A percentile compares a stretch with the other conserved stretches of the same genome.
phyloP scores from a whole-genome alignment of 352 stramenopile genomes.

The Phytopythium litorale region DNA sequence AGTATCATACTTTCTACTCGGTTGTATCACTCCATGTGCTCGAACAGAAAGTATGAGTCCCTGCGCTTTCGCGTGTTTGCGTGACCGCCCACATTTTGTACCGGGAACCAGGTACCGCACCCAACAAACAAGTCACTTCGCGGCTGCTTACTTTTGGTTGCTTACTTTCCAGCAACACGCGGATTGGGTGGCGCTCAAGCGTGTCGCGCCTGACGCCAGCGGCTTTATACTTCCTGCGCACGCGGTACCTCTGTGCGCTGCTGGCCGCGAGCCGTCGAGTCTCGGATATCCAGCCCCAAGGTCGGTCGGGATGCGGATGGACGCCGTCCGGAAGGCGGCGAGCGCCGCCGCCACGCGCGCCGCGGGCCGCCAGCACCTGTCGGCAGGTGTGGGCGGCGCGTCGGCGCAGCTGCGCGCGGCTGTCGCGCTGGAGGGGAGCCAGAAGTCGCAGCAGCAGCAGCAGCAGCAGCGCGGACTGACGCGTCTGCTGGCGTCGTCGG shows the following conservation, averaged over 20 bases:
- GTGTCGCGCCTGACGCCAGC: not conserved
- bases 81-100: not conserved
- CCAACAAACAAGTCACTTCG: not conserved
- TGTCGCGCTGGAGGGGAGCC: conserved; percentile 38
- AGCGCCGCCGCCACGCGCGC: conserved; percentile 24
- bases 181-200: not conserved
- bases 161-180: conserved; percentile 3
- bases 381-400: conserved; percentile 7
- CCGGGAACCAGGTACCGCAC: not conserved
- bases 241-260: conserved; percentile 4
- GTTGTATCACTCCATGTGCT: no score
- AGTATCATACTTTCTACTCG: no score
- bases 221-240: conserved; percentile 3
- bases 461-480: conserved; percentile 9
- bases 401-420: conserved; percentile 39
- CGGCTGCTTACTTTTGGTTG: not conserved
- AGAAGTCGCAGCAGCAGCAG: conserved; percentile 18
- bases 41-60: not conserved
- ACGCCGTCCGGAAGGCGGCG: conserved; percentile 37
- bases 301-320: conserved; percentile 41
- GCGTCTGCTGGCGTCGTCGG: conserved; percentile 16
- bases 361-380: conserved; percentile 4
- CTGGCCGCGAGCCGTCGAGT: conserved; percentile 17
- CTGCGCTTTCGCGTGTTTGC: not conserved
- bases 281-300: conserved; percentile 10